phyloP scores from a whole-genome alignment of 768 basidiomycete genomes.

The Amanita muscaria region DNA sequence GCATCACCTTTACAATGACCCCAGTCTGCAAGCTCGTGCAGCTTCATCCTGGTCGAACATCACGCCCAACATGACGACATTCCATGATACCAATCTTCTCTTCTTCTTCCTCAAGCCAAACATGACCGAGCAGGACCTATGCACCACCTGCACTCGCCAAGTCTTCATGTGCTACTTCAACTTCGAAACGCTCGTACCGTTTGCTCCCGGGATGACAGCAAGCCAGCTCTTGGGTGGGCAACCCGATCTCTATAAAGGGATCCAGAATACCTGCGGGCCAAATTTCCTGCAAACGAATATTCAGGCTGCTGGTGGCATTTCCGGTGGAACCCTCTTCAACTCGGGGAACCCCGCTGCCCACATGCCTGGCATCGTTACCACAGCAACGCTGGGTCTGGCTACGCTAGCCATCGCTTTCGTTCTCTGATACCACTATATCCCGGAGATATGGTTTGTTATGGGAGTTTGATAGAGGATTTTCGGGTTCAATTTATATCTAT shows the following conservation, averaged over 20 bases:
- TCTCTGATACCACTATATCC: slow-evolving; percentile 16
- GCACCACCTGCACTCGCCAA: slow-evolving; percentile 74
- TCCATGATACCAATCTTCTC: slow-evolving; percentile 50
- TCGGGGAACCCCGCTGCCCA: slow-evolving; percentile 17
- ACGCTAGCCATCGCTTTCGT: slow-evolving; percentile 18
- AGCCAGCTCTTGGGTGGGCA: slow-evolving; percentile 65
- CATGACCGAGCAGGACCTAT: slow-evolving; percentile 46
- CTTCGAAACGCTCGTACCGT: slow-evolving; percentile 64
- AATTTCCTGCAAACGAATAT: slow-evolving; percentile 63
- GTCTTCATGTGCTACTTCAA: slow-evolving; percentile 69
- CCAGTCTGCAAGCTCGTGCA: slow-evolving; percentile 22
- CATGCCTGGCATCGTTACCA: slow-evolving; percentile 15
- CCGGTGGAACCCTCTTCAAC: slow-evolving; percentile 19
- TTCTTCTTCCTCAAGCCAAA: slow-evolving; percentile 70
- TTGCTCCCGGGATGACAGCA: slow-evolving; percentile 61
- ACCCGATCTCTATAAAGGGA: slow-evolving; percentile 49
- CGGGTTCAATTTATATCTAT: slow-evolving; percentile 6
- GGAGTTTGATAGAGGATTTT: slow-evolving; percentile 9
- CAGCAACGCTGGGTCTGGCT: slow-evolving; percentile 19
- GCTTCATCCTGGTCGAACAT: slow-evolving; percentile 21
- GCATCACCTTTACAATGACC: slow-evolving; percentile 17
- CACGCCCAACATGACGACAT: slow-evolving; percentile 51
- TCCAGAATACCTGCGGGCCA: slow-evolving; percentile 56
- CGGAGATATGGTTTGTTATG: slow-evolving; percentile 7
- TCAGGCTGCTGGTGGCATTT: slow-evolving; percentile 53